Conservation (phyloP, 2,329 filamentous ascomycete species). For the Claviceps africana region DNA sequence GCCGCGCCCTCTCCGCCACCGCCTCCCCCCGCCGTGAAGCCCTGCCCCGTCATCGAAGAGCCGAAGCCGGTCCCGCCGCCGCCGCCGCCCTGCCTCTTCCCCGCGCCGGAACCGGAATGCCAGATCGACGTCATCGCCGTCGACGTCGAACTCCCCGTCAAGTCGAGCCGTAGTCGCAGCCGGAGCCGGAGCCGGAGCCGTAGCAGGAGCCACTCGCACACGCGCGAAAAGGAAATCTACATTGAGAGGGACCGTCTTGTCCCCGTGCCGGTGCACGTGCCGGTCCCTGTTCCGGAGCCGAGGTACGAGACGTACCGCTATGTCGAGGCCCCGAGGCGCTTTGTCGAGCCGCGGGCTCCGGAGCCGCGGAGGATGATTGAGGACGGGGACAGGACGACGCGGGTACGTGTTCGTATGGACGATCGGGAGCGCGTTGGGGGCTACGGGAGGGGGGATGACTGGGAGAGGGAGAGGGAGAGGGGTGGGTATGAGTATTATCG, state of each 20-base stretch:
- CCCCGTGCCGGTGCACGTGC: slow-evolving; percentile 28
- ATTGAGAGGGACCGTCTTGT: slow-evolving; percentile 38
- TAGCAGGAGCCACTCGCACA: slow-evolving; percentile 9
- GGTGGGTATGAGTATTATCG: slow-evolving; percentile 4
- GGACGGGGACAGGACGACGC: slow-evolving; percentile 8
- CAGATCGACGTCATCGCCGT: slow-evolving; percentile 26
- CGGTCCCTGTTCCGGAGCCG: slow-evolving; percentile 27
- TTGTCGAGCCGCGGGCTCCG: slow-evolving; percentile 12
- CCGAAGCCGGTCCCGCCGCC: background rate
- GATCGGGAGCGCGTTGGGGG: slow-evolving; percentile 19
- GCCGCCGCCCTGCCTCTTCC: slow-evolving; percentile 6
- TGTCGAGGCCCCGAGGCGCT: slow-evolving; percentile 32
- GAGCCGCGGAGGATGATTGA: slow-evolving; percentile 19
- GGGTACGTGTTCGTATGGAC: slow-evolving; percentile 17
- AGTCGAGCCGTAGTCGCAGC: slow-evolving; percentile 9
- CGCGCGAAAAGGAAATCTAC: slow-evolving; percentile 31
- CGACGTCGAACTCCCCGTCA: slow-evolving; percentile 18
- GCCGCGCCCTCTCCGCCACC: slow-evolving; percentile 18
- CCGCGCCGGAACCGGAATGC: slow-evolving; percentile 13
- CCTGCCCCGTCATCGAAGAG: slow-evolving; percentile 7
- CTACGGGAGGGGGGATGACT: slow-evolving; percentile 13
- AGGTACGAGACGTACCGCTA: slow-evolving; percentile 38
- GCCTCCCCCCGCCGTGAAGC: slow-evolving; percentile 5
- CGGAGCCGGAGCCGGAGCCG: slow-evolving; percentile 18
- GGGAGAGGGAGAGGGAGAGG: background rate